These are phyloP conservation scores for Nigrospora oryzae DNA, from an alignment of 2,329 filamentous ascomycete species.

Conservation along the genomic window DNA sequence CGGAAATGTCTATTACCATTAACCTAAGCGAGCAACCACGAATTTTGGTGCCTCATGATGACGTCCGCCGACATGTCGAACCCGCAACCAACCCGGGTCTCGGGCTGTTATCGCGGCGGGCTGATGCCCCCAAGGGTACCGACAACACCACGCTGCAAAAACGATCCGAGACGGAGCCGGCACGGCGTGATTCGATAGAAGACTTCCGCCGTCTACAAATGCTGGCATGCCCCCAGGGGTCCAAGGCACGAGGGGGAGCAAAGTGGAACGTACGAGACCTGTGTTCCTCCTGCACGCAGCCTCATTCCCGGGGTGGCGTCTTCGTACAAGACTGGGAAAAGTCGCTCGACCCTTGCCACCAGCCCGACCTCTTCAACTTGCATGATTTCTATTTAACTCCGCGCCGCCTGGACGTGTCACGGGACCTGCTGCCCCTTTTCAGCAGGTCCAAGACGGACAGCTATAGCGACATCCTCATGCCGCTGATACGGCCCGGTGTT, in stretches of 20 bases:
- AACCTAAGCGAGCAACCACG: conserved; percentile 71
- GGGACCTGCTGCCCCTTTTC: conserved; percentile 65
- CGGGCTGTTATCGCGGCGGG: conserved; percentile 43
- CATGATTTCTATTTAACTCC: conserved; percentile 67
- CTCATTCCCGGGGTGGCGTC: conserved; percentile 54
- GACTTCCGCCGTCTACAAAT: conserved; percentile 23
- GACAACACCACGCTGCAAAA: conserved; percentile 14
- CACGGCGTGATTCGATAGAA: conserved; percentile 11
- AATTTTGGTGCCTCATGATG: conserved; percentile 62
- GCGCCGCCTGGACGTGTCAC: conserved; percentile 51
- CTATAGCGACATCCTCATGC: conserved; percentile 72
- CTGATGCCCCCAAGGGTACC: too few relatives aligned
- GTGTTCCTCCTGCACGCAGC: conserved; percentile 53
- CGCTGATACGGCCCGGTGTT: conserved; percentile 40
- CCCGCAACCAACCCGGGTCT: conserved; percentile 21
- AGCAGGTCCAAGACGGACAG: conserved; percentile 64
- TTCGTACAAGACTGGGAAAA: conserved; percentile 59
- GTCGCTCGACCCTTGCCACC: conserved; percentile 62
- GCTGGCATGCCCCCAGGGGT: conserved; percentile 53
- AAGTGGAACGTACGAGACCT: conserved; percentile 57
- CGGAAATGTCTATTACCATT: conserved; percentile 78
- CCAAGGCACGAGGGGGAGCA: conserved; percentile 47
- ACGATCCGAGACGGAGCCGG: conserved; percentile 6
- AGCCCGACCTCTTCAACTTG: conserved; percentile 65
- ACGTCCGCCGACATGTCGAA: conserved; percentile 27